phyloP scores from a whole-genome alignment of 805 yeast genomes.

The Pichia sporocuriosa region DNA sequence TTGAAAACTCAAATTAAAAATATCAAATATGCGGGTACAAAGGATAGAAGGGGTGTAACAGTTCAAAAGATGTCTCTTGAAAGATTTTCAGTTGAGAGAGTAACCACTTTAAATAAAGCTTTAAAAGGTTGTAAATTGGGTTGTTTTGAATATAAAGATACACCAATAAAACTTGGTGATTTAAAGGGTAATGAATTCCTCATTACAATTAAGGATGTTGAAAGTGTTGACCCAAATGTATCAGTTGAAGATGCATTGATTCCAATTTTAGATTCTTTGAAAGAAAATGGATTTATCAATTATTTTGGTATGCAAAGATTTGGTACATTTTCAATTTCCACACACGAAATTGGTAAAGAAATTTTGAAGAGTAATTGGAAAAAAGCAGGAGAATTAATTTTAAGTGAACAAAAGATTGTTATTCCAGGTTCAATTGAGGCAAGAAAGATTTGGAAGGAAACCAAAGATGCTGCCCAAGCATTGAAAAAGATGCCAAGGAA shows the following conservation, averaged over 20 bases:
- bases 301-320: slow-evolving; percentile 98
- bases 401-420: slow-evolving; percentile 81
- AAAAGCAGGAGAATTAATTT: slow-evolving; percentile 66
- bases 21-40: slow-evolving; percentile 87
- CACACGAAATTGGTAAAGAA: slow-evolving; percentile 76
- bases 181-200: slow-evolving; percentile 82
- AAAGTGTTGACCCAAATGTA: slow-evolving; percentile 28
- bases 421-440: slow-evolving; percentile 80
- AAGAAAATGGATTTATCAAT: slow-evolving; percentile 74
- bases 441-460: slow-evolving; percentile 72
- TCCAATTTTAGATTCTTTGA: slow-evolving; percentile 50
- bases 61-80: slow-evolving; percentile 73
- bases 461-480: slow-evolving; percentile 59
- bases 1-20: slow-evolving; percentile 65
- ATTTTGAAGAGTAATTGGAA: slow-evolving; percentile 72
- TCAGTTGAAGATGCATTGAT: slow-evolving; percentile 41
- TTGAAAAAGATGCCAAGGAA: slow-evolving; percentile 76
- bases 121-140: slow-evolving; percentile 77
- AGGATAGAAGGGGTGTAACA: slow-evolving; percentile 93
- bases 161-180: slow-evolving; percentile 69
- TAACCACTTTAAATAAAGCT: slow-evolving; percentile 68
- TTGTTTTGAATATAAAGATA: slow-evolving; percentile 60
- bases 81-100: slow-evolving; percentile 64
- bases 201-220: slow-evolving; percentile 75
- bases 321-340: slow-evolving; percentile 91